Evolutionary conservation across 176 grass and related monocot genomes (phyloP).

Genomic region (Triticum timopheevii): DNA sequence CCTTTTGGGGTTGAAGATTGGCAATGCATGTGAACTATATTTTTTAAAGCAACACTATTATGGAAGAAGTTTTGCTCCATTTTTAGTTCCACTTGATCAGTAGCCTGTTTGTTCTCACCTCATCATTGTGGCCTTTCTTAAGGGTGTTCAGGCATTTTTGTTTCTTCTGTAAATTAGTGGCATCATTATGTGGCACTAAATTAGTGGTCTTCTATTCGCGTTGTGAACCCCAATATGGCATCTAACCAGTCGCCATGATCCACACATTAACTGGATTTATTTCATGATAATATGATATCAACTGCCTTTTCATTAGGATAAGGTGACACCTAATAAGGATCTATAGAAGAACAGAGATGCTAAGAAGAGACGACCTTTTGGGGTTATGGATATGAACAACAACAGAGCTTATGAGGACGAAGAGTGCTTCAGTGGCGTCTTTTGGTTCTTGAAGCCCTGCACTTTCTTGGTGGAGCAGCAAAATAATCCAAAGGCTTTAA

Average conservation of each 20-base stretch:
- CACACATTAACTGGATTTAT: not conserved
- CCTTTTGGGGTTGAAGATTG: too few species aligned
- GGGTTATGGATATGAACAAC: constrained; percentile 52
- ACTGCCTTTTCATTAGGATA: constrained; percentile 46
- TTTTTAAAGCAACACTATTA: not conserved
- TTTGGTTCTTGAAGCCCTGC: constrained; percentile 45
- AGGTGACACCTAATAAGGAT: constrained; percentile 55
- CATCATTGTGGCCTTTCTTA: not conserved
- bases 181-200: not conserved
- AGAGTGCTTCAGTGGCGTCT: constrained; percentile 62
- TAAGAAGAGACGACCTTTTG: constrained; percentile 46
- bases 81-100: not conserved
- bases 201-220: not conserved
- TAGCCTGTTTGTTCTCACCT: not conserved
- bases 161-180: not conserved
- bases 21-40: too few species aligned
- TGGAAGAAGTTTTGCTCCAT: not conserved
- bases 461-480: constrained; percentile 60
- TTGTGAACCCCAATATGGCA: not conserved
- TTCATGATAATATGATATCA: constrained; percentile 17
- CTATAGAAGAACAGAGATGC: constrained; percentile 52
- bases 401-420: constrained; percentile 40
- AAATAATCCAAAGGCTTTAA: not conserved
- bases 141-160: not conserved
- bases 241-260: not conserved